Evolutionary conservation across 2,329 filamentous ascomycete species (phyloP).

Genomic region (Thelonectria blattea): DNA sequence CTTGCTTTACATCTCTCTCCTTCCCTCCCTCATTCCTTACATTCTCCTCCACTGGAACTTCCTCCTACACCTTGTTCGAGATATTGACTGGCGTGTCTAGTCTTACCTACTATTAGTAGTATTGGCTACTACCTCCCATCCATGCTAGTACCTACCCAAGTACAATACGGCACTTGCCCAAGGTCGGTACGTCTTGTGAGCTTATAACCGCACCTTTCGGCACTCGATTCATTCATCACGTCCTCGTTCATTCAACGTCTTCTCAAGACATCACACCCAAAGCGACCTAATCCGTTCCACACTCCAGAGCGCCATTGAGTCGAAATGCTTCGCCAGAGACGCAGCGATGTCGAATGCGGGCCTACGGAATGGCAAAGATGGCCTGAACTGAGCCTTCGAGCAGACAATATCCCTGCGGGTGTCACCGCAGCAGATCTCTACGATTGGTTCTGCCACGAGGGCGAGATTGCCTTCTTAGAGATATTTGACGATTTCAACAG

Average conservation of each 20-base stretch:
- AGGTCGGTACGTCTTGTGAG: no score
- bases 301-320: neutral
- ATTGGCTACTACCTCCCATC: no score
- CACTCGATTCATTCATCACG: no score
- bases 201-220: no score
- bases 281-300: neutral
- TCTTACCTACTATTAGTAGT: no score
- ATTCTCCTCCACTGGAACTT: neutral
- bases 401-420: conserved; percentile 44
- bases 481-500: conserved; percentile 44
- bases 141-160: no score
- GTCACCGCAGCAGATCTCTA: conserved; percentile 55
- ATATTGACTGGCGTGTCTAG: no score
- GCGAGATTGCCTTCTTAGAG: conserved; percentile 62
- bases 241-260: no score
- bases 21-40: neutral
- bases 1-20: neutral
- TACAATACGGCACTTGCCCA: no score
- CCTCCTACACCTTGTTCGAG: neutral
- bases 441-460: conserved; percentile 57
- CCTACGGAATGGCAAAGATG: conserved; percentile 42
- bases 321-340: neutral
- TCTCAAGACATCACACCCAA: neutral
- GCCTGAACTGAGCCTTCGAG: conserved; percentile 41
- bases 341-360: conserved; percentile 1